Evolutionary conservation across 1,139 yeast genomes (phyloP), one percentile per base, ranked within the genome.

Genomic region (Blastobotrys ciferrii): DNA sequence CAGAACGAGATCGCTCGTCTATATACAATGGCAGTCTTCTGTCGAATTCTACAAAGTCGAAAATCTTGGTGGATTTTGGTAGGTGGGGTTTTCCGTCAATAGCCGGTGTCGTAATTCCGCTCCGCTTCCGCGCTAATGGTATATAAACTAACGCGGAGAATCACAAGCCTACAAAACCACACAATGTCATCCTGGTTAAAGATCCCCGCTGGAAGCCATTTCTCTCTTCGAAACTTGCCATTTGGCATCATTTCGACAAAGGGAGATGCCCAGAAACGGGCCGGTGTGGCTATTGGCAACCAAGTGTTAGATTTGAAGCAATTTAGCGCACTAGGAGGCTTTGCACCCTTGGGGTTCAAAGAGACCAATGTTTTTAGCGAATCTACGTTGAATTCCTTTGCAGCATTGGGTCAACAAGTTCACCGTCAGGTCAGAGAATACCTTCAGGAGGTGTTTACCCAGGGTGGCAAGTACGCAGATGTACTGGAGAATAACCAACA

Each of bases 151-250:
- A n/a, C n/a, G n/a, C n/a, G n/a, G n/a, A n/a, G n/a, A n/a, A n/a
- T n/a, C n/a, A n/a, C n/a, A n/a, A n/a, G n/a, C n/a, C n/a, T 23
- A 20, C 20, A 32, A 20, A 30, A 30, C 7, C 15, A 13, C 15
- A 18, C 25, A 13, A 32, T 43, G 42, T 25, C 32, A 32, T 52
- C 56, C 11, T 53, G 58, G 55, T 13, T 54, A 7, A 35, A 43
- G 17, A 45, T 56, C 12, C 48, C 57, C 15, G 32, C 44, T 6
- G 49, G 46, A 14, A 49, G 55, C 32, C 58, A 50, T 28, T 58
- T 58, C 42, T 57, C 60, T 2, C 47, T 58, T 14, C 42, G 50
- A 15, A 58, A 58, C 42, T 50, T 58, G 36, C 61, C 61, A 2
- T 58, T 58, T 39, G 61, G 61, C 11, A 50, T 57, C 41, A 48